Evolutionary conservation across 2,329 filamentous ascomycete genomes (phyloP), one percentile per base, ranked within the genome.

Genomic region (Ceratocystis alfenasii): DNA sequence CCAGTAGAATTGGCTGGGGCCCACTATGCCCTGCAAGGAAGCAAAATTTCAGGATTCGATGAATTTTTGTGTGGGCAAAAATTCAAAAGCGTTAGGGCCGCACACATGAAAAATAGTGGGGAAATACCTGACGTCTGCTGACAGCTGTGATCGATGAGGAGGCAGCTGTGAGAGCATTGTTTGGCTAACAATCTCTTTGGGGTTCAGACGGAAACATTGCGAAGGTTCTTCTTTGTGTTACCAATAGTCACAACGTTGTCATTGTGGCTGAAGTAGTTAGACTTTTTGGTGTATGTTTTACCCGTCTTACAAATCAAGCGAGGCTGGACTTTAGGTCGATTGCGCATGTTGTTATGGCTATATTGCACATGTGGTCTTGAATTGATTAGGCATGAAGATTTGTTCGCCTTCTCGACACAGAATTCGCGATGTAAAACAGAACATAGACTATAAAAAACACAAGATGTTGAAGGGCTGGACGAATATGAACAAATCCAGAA

Each of bases 31-130:
- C 66, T 67, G 63, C 66, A 65, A 62, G 63, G 60, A 65, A 57
- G 46, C 25, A 63, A 65, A 67, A 67, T 67, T 67, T 67, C 59
- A 63, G 66, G 66, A 67, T 67, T 67, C 62, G 63, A 67, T 67
- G 63, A 67, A 67, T 63, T 65, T 59, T 67, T 67, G 66, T 67
- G 66, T 67, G 66, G 66, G 66, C 64, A 57, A 67, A 65, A 67
- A 67, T 65, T 63, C 63, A 63, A 62, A 65, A 65, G 63, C 66
- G 63, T 67, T 67, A 67, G 66, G 66, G 66, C 66, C 66, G 63
- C 66, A 67, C 66, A 67, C 63, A 65, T 62, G 17, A 59, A 30
- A 65, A 67, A 65, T 46, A 46, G 66, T 67, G 66, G 66, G n/a
- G 63, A 64, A 48, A 46, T 10, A 57, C 28, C 60, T 41, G 36